A percentile compares a stretch with the other conserved stretches of the same genome.
Conservation (phyloP, 1,284 basidiomycete genomes). For the Leucoagaricus sp. region DNA sequence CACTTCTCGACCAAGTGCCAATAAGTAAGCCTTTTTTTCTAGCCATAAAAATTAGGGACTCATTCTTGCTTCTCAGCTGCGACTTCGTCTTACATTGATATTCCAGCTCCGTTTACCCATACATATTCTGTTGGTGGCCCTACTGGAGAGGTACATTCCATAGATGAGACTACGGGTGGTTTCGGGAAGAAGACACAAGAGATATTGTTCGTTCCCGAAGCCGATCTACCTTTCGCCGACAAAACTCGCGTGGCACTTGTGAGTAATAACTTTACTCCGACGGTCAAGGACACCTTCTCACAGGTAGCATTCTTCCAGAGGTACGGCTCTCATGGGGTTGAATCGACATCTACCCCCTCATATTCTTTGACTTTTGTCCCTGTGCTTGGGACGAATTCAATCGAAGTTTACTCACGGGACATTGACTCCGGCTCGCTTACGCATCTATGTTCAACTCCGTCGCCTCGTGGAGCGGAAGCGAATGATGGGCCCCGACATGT, state of each 20-base stretch:
- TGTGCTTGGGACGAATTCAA: slow-evolving; percentile 46
- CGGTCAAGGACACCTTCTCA: not conserved
- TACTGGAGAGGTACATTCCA: slow-evolving; percentile 44
- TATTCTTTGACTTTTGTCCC: slow-evolving; percentile 41
- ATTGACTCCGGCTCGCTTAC: slow-evolving; percentile 31
- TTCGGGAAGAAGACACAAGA: slow-evolving; percentile 44
- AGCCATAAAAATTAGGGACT: no score
- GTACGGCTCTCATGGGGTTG: slow-evolving; percentile 50
- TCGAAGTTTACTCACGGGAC: slow-evolving; percentile 44
- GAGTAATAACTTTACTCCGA: not conserved
- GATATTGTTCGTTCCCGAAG: slow-evolving; percentile 43
- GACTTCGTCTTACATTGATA: slow-evolving; percentile 48
- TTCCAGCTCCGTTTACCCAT: slow-evolving; percentile 46
- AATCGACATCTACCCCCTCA: slow-evolving; percentile 37
- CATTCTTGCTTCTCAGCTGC: slow-evolving; percentile 38
- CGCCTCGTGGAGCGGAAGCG: slow-evolving; percentile 35
- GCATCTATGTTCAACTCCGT: slow-evolving; percentile 36
- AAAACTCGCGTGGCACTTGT: slow-evolving; percentile 47
- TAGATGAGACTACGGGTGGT: slow-evolving; percentile 34
- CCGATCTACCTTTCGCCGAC: slow-evolving; percentile 42
- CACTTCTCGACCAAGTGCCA: slow-evolving; percentile 42
- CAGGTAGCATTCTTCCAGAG: slow-evolving; percentile 27
- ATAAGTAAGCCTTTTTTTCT: no score
- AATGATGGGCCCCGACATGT: slow-evolving; percentile 51
- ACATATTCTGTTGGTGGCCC: slow-evolving; percentile 50